Evolutionary conservation across 495 filamentous ascomycete species (phyloP), one percentile per base, ranked within the genome.

Genomic region (Xeromyces bisporus): DNA sequence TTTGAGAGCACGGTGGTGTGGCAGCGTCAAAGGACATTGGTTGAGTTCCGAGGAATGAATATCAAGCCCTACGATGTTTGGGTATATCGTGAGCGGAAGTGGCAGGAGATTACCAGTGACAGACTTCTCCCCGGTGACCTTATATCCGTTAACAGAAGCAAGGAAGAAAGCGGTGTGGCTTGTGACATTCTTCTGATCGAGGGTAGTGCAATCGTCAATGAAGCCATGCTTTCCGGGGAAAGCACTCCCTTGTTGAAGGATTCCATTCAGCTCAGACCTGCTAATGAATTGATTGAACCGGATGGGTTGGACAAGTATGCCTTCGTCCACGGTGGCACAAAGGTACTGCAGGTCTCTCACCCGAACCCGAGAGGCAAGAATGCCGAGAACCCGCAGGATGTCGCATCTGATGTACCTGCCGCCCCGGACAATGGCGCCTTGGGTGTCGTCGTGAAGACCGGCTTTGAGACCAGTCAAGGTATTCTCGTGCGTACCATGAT

Each of bases 1-100:
- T 99, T 99, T 48, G 89, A 99, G 62, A 93, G 86, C 53, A 99
- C 89, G 6, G 89, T 99, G 11, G 89, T 99, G 7, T 99, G 89
- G 89, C 89, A 99, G 60, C 74, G 89, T 36, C 89, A 99, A 64
- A 70, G 86, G 35, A 96, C 89, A n/a, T 51, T 99, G 40, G 87
- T 66, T 44, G 89, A 99, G 52, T 99, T 99, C 61, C 83, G 89
- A 28, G 83, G 86, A 37, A 99, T 99, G 89, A 93, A 80, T 65
- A 94, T 99, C 60, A 86, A 96, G 62, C 89, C 89, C 3, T 94
- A 94, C 55, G 75, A 84, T 40, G 71, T 94, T 35, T 92, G 74
- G 67, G 91, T 91, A 5, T 89, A 77, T 51, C 70, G 89, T 15
- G 60, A 78, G 38, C 73, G 75, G 34, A 80, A 79, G 43, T 99